A percentile compares a stretch with the other conserved stretches of the same genome.
Conservation (phyloP, 202 grass and related monocot species). For the Dendrocalamus latiflorus region DNA sequence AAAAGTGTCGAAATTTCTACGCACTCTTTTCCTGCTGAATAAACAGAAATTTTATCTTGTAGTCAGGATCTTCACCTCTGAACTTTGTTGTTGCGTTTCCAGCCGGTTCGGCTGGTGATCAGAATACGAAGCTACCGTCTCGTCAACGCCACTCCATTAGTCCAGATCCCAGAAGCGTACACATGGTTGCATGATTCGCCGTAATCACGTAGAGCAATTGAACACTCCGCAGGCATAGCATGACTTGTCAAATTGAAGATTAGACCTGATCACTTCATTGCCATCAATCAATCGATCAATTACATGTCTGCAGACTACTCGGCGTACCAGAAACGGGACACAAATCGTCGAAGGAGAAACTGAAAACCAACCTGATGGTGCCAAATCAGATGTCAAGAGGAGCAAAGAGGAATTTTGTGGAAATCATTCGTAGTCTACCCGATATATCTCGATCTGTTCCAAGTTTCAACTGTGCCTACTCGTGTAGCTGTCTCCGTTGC, state of each 20-base stretch:
- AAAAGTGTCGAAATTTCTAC: neutral
- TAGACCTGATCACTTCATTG: conserved; percentile 9
- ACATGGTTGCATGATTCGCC: neutral
- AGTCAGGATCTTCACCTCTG: neutral
- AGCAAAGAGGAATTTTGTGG: neutral
- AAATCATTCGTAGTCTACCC: neutral
- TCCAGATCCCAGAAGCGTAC: neutral
- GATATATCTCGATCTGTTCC: neutral
- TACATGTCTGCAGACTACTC: neutral
- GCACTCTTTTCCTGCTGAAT: neutral
- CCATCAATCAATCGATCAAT: conserved; percentile 2
- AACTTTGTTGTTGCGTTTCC: neutral
- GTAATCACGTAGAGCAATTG: conserved; percentile 29
- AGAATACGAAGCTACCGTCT: neutral
- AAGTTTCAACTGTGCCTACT: neutral
- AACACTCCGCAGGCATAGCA: neutral
- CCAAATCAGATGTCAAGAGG: conserved; percentile 4
- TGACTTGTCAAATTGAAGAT: conserved; percentile 4
- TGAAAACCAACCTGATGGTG: neutral
- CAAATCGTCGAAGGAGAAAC: neutral
- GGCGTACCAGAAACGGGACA: neutral
- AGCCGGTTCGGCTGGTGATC: neutral
- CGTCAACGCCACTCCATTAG: neutral
- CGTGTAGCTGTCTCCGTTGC: neutral
- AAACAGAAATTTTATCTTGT: neutral